These are phyloP conservation scores for Salix arbutifolia DNA, from an alignment of 345 rosid genomes.

Conservation along the genomic window DNA sequence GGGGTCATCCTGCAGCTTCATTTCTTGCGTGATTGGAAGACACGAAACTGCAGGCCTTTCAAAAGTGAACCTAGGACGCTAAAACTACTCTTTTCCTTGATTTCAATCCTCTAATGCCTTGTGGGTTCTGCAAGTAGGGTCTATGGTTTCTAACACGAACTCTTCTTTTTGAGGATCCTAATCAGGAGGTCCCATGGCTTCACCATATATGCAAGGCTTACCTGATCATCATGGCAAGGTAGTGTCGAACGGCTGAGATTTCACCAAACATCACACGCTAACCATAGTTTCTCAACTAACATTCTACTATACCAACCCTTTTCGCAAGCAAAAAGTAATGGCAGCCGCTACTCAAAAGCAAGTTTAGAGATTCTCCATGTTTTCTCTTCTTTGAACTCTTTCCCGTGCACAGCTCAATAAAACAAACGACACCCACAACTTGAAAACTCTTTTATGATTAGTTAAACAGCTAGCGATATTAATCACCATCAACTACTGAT, in stretches of 20 bases:
- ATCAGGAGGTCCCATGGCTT: background rate
- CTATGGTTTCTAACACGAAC: background rate
- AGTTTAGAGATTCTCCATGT: conserved; percentile 8
- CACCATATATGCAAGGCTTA: background rate
- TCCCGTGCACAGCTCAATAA: background rate
- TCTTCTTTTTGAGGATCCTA: conserved; percentile 10
- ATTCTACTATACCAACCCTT: background rate
- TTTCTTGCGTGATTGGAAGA: conserved; percentile 15
- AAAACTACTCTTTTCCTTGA: background rate
- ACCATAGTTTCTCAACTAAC: background rate
- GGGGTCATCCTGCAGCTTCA: conserved; percentile 7
- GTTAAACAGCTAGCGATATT: background rate
- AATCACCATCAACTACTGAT: background rate
- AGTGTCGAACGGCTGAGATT: background rate
- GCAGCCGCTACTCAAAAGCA: background rate
- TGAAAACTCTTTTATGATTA: background rate
- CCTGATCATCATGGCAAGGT: background rate
- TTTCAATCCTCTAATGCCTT: conserved; percentile 11
- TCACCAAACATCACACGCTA: background rate
- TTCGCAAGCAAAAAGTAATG: conserved; percentile 2
- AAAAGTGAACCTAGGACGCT: background rate
- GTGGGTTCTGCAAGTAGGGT: background rate
- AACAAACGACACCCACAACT: conserved; percentile 1
- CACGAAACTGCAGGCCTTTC: background rate
- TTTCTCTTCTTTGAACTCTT: background rate